A percentile compares a stretch with the other conserved stretches of the same genome.
These are phyloP conservation scores for Globisporangium camurandrum DNA, from an alignment of 352 stramenopile genomes.

Conservation along the genomic window DNA sequence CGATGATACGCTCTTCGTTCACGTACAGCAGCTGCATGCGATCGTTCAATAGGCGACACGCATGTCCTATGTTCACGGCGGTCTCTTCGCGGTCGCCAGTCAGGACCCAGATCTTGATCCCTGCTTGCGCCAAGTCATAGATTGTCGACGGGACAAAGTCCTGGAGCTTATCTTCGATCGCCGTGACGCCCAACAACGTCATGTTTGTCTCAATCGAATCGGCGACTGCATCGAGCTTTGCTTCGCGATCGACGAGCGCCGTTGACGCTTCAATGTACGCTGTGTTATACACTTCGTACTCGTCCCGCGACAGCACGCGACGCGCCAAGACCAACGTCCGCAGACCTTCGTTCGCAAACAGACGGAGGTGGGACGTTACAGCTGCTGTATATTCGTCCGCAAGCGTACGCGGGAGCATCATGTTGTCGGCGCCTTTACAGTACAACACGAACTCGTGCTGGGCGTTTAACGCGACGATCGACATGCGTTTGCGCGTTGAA, in stretches of 20 bases:
- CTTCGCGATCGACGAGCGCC: slow-evolving; percentile 42
- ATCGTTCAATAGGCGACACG: slow-evolving; percentile 60
- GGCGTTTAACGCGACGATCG: slow-evolving; percentile 82
- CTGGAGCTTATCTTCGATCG: slow-evolving; percentile 96
- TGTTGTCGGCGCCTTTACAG: slow-evolving; percentile 82
- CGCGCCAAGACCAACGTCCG: slow-evolving; percentile 69
- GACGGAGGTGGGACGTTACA: slow-evolving; percentile 40
- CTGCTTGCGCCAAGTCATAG: slow-evolving; percentile 85
- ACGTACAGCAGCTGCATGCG: slow-evolving; percentile 63
- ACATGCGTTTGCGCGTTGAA: slow-evolving; percentile 96
- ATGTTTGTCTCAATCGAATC: slow-evolving; percentile 65
- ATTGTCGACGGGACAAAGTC: slow-evolving; percentile 92
- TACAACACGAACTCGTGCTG: slow-evolving; percentile 46
- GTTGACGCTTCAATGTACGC: slow-evolving; percentile 45
- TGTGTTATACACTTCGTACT: slow-evolving; percentile 55
- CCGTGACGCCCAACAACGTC: slow-evolving; percentile 88
- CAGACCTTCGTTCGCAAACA: slow-evolving; percentile 70
- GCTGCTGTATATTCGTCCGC: slow-evolving; percentile 11
- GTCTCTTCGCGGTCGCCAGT: slow-evolving; percentile 98
- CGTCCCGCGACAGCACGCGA: slow-evolving; percentile 30
- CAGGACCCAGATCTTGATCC: slow-evolving; percentile 97
- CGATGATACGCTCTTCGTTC: slow-evolving; percentile 36
- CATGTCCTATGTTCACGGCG: slow-evolving; percentile 96
- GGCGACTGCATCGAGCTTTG: slow-evolving; percentile 43
- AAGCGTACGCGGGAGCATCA: slow-evolving; percentile 62